Conservation (phyloP, 2,329 filamentous ascomycete species). For the Pseudogymnoascus sp. region DNA sequence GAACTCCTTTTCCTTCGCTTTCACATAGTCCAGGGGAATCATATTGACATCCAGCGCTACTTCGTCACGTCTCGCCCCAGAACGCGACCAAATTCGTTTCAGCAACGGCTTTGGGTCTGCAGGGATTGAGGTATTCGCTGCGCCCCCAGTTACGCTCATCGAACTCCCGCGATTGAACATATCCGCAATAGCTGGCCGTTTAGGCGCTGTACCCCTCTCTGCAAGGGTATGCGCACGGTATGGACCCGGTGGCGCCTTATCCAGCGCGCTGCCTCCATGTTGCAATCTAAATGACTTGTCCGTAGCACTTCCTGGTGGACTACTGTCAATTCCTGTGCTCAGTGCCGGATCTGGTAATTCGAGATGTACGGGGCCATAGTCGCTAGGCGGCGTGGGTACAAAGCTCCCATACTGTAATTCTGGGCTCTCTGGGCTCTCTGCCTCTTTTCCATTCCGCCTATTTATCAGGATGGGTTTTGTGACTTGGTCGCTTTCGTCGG, state of each 20-base stretch:
- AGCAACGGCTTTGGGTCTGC: not conserved
- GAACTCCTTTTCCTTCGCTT: conserved; percentile 73
- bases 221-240: not conserved
- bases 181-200: not conserved
- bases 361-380: conserved; percentile 32
- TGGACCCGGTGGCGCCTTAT: not conserved
- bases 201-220: not conserved
- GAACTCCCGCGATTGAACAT: conserved; percentile 6
- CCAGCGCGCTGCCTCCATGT: not conserved
- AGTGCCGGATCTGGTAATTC: conserved; percentile 53
- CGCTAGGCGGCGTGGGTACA: conserved; percentile 42
- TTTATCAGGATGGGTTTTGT: conserved; percentile 7
- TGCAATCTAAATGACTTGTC: not conserved
- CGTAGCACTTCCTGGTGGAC: not conserved
- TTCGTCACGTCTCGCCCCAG: not conserved
- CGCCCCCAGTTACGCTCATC: not conserved
- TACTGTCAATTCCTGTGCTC: not conserved
- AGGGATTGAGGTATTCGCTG: not conserved
- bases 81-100: not conserved
- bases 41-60: conserved; percentile 37
- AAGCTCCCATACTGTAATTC: conserved; percentile 53
- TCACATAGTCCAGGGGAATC: conserved; percentile 54
- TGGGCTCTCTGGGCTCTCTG: not conserved
- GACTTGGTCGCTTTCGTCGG: conserved; percentile 5
- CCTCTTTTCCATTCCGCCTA: conserved; percentile 4